Conservation (phyloP, 306 rosid genomes). For the Cicer chorassanicum region DNA sequence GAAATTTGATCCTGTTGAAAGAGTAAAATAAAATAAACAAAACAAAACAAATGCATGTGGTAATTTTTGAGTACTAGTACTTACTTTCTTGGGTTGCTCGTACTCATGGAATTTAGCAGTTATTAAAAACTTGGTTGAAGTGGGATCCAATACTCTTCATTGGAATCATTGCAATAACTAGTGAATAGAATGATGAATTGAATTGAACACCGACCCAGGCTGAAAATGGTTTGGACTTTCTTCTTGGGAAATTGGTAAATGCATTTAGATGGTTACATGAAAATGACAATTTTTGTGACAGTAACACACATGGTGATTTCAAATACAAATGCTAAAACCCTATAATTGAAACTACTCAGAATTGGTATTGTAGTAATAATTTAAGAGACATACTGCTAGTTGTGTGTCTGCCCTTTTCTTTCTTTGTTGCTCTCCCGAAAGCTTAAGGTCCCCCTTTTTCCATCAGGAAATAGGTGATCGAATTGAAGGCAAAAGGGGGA, state of each 20-base stretch:
- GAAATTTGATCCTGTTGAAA: too few species aligned
- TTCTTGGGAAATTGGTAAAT: conserved; percentile 15
- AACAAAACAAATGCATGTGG: conserved; percentile 3
- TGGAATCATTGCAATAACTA: conserved; percentile 30
- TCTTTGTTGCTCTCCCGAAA: neutral
- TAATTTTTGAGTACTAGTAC: conserved; percentile 13
- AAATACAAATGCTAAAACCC: conserved; percentile 40
- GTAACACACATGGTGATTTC: conserved; percentile 50
- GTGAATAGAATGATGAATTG: conserved; percentile 33
- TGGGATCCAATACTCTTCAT: conserved; percentile 46
- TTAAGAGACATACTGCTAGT: conserved; percentile 35
- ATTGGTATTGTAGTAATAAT: conserved; percentile 42
- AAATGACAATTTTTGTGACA: conserved; percentile 36
- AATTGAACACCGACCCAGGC: neutral
- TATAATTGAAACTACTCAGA: conserved; percentile 24
- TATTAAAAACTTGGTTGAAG: conserved; percentile 24
- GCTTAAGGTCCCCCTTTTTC: neutral
- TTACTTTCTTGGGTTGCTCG: conserved; percentile 45
- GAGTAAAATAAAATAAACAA: neutral
- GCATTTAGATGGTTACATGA: conserved; percentile 7
- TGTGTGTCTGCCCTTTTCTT: conserved; percentile 39
- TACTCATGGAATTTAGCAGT: conserved; percentile 43
- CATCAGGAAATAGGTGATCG: conserved; percentile 50
- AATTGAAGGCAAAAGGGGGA: conserved; percentile 43
- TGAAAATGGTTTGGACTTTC: neutral